Percentiles rank a stretch among this genome's conserved stretches.
Evolutionary conservation across 108 stramenopile genomes (phyloP).

Genomic region (Mediolabrus comicus): DNA sequence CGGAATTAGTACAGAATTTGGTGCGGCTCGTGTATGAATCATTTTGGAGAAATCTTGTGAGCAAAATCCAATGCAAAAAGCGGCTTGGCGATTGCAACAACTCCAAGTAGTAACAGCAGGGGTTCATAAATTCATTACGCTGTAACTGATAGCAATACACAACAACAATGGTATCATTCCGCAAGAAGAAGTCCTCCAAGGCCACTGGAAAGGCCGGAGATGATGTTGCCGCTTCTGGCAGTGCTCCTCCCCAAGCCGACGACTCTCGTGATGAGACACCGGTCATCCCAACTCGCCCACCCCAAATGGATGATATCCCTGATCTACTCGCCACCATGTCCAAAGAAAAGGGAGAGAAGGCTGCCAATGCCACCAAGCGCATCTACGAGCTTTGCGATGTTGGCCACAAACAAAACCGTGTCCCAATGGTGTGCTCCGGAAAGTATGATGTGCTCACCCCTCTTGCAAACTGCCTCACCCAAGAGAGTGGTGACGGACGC

Average conservation of each 20-base stretch:
- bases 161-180: constrained; percentile 35
- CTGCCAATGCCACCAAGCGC: constrained; percentile 86
- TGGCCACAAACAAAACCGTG: constrained; percentile 92
- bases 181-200: constrained; percentile 42
- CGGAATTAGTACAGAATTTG: too few relatives aligned
- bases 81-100: not conserved
- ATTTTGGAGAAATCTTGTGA: too few relatives aligned
- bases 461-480: constrained; percentile 85
- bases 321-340: constrained; percentile 85
- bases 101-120: not conserved
- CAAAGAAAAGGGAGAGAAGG: constrained; percentile 83
- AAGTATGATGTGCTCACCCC: constrained; percentile 88
- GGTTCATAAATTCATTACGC: not conserved
- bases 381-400: constrained; percentile 92
- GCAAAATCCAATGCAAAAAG: too few relatives aligned
- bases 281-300: constrained; percentile 42
- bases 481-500: constrained; percentile 86
- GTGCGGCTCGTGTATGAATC: too few relatives aligned
- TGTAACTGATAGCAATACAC: too few relatives aligned
- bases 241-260: not conserved
- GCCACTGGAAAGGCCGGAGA: constrained; percentile 5
- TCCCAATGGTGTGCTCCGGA: constrained; percentile 90
- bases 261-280: constrained; percentile 5
- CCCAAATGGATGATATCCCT: constrained; percentile 88
- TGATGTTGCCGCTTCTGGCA: not conserved